These are phyloP conservation scores for Pochonia chlamydosporia DNA, from an alignment of 2,329 filamentous ascomycete genomes.

Conservation along the genomic window DNA sequence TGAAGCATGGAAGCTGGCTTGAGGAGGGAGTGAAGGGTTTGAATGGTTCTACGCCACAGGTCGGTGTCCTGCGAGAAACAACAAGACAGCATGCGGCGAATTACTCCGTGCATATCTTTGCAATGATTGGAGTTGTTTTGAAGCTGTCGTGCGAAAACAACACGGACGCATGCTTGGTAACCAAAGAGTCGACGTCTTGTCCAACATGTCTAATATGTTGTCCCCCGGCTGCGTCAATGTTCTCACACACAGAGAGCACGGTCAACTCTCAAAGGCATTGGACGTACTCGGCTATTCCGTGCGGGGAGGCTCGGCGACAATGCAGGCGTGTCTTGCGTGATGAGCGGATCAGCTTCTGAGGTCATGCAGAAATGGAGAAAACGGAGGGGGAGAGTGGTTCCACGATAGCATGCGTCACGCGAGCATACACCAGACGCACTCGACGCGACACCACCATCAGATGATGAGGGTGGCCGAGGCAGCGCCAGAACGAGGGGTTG, in stretches of 20 bases:
- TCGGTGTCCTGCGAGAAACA: no score
- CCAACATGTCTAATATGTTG: background rate
- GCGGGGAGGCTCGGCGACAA: background rate
- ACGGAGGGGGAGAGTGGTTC: background rate
- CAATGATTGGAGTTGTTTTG: background rate
- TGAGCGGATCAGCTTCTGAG: no score
- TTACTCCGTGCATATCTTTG: no score
- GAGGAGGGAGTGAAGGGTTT: no score
- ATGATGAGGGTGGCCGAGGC: constrained; percentile 1
- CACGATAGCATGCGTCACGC: constrained; percentile 7
- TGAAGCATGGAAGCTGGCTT: no score
- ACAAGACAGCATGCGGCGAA: no score
- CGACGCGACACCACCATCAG: constrained; percentile 3
- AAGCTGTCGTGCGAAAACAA: background rate
- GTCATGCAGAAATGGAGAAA: background rate
- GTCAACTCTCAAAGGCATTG: background rate
- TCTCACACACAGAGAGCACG: no score
- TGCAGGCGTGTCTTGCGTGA: background rate
- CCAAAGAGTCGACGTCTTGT: background rate
- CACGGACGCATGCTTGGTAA: background rate
- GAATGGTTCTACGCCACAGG: no score
- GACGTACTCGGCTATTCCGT: background rate
- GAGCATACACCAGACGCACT: background rate
- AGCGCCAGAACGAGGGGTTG: background rate
- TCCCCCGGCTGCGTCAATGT: background rate